These are phyloP conservation scores for Atalantia buxifolia DNA, from an alignment of 345 rosid species.

Conservation along the genomic window DNA sequence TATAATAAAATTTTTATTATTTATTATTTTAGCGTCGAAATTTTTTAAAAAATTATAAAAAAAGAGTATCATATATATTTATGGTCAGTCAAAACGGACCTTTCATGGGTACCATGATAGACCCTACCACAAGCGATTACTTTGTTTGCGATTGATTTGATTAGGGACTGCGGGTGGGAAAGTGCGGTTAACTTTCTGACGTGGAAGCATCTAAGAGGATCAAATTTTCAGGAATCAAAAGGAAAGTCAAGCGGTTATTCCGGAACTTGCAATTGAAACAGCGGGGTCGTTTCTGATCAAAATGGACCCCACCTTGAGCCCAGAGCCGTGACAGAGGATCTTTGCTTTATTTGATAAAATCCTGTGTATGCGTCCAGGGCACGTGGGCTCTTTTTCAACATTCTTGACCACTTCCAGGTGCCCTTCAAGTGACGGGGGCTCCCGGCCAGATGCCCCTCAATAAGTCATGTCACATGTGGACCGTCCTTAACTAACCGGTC, in stretches of 20 bases:
- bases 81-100: no score
- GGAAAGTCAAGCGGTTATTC: slow-evolving; percentile 10
- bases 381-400: background rate
- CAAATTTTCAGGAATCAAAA: slow-evolving; percentile 1
- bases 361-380: background rate
- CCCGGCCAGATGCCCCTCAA: background rate
- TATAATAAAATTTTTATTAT: no score
- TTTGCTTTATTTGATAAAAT: background rate
- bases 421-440: background rate
- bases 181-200: background rate
- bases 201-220: slow-evolving; percentile 19
- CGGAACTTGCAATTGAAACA: slow-evolving; percentile 1
- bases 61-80: no score
- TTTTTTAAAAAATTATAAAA: no score
- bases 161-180: background rate
- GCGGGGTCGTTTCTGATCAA: background rate
- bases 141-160: no score
- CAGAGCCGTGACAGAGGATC: slow-evolving; percentile 2
- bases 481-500: background rate
- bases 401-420: background rate
- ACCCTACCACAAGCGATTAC: no score
- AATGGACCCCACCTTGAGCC: background rate
- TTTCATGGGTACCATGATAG: no score
- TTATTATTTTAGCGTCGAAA: no score
- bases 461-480: background rate